Conservation (phyloP, 2,329 filamentous ascomycete genomes). For the Colletotrichum siamense region DNA sequence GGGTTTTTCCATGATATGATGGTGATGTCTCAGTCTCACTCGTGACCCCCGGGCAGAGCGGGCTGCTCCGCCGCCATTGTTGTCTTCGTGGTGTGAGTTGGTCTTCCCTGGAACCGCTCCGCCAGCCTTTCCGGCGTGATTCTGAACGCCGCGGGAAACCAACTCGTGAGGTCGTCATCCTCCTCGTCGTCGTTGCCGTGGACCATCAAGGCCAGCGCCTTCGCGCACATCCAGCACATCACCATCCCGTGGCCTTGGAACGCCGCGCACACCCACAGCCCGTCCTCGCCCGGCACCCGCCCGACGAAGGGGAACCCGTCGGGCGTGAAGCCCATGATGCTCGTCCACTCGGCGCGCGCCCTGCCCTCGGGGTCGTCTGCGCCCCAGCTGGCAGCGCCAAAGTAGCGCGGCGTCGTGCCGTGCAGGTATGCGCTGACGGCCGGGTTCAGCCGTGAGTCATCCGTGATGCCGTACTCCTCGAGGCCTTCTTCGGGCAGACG, state of each 20-base stretch:
- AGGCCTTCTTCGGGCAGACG: constrained; percentile 46
- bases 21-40: background rate
- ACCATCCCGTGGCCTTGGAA: constrained; percentile 76
- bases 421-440: constrained; percentile 53
- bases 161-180: constrained; percentile 37
- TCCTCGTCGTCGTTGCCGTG: constrained; percentile 30
- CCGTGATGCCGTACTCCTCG: constrained; percentile 58
- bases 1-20: background rate
- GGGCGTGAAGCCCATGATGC: constrained; percentile 61
- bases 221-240: constrained; percentile 63
- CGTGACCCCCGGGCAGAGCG: background rate
- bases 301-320: constrained; percentile 61
- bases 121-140: constrained; percentile 50
- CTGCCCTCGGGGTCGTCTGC: constrained; percentile 43
- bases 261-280: constrained; percentile 61
- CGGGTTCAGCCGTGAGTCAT: constrained; percentile 59
- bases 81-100: background rate
- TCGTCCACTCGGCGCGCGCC: constrained; percentile 54
- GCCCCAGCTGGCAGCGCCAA: constrained; percentile 56
- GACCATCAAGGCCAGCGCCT: constrained; percentile 63
- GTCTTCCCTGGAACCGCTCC: background rate
- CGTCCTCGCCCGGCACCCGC: constrained; percentile 45
- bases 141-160: constrained; percentile 60
- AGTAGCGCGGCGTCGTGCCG: constrained; percentile 50
- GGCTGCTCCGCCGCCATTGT: background rate